Percentiles rank a stretch among this genome's conserved stretches.
These are phyloP conservation scores for Leccinum ochraceum DNA, from an alignment of 768 basidiomycete species.

Conservation along the genomic window DNA sequence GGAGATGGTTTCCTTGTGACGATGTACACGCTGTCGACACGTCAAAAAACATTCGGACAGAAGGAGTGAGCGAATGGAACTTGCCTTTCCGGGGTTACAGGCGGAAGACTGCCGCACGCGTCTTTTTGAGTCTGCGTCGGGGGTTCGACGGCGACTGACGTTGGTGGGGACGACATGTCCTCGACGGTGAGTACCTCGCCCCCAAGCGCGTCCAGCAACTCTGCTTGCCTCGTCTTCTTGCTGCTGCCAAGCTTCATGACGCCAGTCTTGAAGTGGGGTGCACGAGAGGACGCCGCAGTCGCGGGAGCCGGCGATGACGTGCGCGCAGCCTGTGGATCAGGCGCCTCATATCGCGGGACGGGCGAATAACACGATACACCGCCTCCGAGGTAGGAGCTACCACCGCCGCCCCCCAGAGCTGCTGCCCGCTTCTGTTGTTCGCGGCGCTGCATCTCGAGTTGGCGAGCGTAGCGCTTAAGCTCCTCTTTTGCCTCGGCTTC, in stretches of 20 bases:
- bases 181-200: slow-evolving; percentile 66
- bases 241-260: slow-evolving; percentile 97
- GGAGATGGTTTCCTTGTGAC: slow-evolving; percentile 74
- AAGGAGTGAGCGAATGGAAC: background rate
- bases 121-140: slow-evolving; percentile 40
- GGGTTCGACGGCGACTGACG: slow-evolving; percentile 43
- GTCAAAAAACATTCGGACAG: background rate
- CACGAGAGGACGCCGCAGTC: slow-evolving; percentile 45
- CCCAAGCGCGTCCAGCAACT: slow-evolving; percentile 85
- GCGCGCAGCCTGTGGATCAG: slow-evolving; percentile 49
- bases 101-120: slow-evolving; percentile 47
- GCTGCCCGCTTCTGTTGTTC: slow-evolving; percentile 86
- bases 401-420: slow-evolving; percentile 41
- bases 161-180: slow-evolving; percentile 48
- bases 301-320: slow-evolving; percentile 44
- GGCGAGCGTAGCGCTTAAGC: slow-evolving; percentile 95
- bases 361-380: slow-evolving; percentile 71
- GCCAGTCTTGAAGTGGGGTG: slow-evolving; percentile 86
- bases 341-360: slow-evolving; percentile 69
- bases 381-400: slow-evolving; percentile 64
- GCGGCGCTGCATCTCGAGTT: slow-evolving; percentile 95
- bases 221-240: slow-evolving; percentile 90
- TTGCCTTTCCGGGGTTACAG: slow-evolving; percentile 77
- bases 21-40: slow-evolving; percentile 70
- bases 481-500: slow-evolving; percentile 99